These are phyloP conservation scores for Pseudocercospora ulei DNA, from an alignment of 2,329 filamentous ascomycete species.

Conservation along the genomic window DNA sequence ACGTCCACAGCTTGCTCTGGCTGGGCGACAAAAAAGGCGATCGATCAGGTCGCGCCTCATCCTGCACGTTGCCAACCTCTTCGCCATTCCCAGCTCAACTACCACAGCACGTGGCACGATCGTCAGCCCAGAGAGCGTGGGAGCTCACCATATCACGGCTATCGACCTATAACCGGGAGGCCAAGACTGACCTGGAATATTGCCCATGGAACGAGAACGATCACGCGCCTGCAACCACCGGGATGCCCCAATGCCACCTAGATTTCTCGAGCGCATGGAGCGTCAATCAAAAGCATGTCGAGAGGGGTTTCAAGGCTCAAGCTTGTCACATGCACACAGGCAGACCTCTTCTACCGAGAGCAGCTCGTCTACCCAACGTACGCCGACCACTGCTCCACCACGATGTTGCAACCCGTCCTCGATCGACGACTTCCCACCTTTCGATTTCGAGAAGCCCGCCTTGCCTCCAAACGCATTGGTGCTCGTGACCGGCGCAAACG, in stretches of 20 bases:
- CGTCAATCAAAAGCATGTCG: conserved; percentile 13
- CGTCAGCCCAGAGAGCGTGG: too few species aligned
- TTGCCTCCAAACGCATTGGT: conserved; percentile 7
- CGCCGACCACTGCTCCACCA: conserved; percentile 5
- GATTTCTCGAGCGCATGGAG: conserved; percentile 20
- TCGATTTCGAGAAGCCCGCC: conserved; percentile 3
- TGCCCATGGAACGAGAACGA: too few species aligned
- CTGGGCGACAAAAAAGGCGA: too few species aligned
- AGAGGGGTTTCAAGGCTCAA: conserved; percentile 15
- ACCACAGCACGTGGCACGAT: too few species aligned
- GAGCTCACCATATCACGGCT: too few species aligned
- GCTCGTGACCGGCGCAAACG: conserved; percentile 26
- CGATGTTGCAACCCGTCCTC: conserved; percentile 2
- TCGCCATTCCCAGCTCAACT: too few species aligned
- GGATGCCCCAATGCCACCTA: conserved; percentile 19
- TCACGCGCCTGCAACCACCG: too few species aligned
- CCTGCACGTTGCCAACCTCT: too few species aligned
- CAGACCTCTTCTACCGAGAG: conserved; percentile 4
- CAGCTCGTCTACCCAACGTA: not conserved
- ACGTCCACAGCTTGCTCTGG: too few species aligned
- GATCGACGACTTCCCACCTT: conserved; percentile 3
- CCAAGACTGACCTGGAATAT: too few species aligned
- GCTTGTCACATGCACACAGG: not conserved
- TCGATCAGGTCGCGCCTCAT: too few species aligned
- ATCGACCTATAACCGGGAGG: too few species aligned